Evolutionary conservation across 2,329 filamentous ascomycete species (phyloP).

Genomic region (Alternaria consortialis): DNA sequence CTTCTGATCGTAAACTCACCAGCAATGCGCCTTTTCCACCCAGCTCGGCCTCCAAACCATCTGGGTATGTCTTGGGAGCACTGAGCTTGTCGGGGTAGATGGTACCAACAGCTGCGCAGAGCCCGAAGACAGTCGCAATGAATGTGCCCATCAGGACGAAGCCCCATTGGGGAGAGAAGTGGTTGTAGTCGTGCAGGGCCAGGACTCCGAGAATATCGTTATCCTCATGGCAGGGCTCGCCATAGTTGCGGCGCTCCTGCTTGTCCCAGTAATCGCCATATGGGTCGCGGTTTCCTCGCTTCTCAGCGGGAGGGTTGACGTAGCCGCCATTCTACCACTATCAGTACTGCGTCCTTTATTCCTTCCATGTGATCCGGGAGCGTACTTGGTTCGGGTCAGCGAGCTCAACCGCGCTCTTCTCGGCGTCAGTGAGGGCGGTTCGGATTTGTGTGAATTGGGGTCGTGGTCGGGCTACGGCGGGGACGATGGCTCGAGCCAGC

Average conservation of each 20-base stretch:
- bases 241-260: constrained; percentile 96
- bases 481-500: constrained; percentile 49
- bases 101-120: constrained; percentile 52
- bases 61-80: constrained; percentile 57
- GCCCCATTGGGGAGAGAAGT: constrained; percentile 77
- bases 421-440: constrained; percentile 44
- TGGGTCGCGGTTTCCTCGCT: constrained; percentile 92
- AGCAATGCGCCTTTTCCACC: constrained; percentile 56
- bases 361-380: constrained; percentile 20
- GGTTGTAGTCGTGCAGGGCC: constrained; percentile 87
- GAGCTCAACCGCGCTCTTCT: constrained; percentile 63
- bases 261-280: constrained; percentile 96
- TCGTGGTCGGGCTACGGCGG: constrained; percentile 38
- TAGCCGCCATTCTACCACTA: constrained; percentile 79
- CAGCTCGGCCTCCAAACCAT: constrained; percentile 59
- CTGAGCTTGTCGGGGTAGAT: constrained; percentile 59
- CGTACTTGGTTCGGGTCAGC: constrained; percentile 68
- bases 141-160: constrained; percentile 64
- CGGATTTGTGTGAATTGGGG: constrained; percentile 51
- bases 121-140: constrained; percentile 51
- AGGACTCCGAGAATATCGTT: constrained; percentile 93
- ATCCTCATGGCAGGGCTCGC: constrained; percentile 96
- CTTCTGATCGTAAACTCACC: constrained; percentile 39
- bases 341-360: constrained; percentile 21
- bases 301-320: constrained; percentile 79